Percentiles rank a stretch among this genome's conserved stretches.
These are phyloP conservation scores for Leavenworthia alabamica DNA, from an alignment of 345 rosid species.

Conservation along the genomic window DNA sequence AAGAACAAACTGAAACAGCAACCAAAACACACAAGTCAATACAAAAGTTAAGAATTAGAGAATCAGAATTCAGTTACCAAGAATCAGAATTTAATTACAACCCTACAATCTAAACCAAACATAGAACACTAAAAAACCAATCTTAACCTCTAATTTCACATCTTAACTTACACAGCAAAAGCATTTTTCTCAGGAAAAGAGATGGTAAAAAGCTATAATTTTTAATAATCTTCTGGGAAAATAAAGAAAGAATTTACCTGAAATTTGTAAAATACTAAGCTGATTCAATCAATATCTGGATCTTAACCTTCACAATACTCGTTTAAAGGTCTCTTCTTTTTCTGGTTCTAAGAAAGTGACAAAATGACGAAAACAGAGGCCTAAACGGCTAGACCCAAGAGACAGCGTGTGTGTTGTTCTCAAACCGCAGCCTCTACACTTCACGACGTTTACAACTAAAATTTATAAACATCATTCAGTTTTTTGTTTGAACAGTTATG, in stretches of 20 bases:
- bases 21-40: conserved; percentile 11
- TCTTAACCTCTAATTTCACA: conserved; percentile 4
- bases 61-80: neutral
- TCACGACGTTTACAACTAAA: neutral
- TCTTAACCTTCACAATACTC: conserved; percentile 24
- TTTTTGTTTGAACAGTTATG: neutral
- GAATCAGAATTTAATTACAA: neutral
- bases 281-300: conserved; percentile 30
- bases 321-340: conserved; percentile 5
- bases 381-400: neutral
- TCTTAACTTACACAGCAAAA: conserved; percentile 5
- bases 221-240: conserved; percentile 1
- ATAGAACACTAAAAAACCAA: neutral
- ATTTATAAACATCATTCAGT: neutral
- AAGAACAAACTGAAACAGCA: conserved; percentile 14
- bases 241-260: neutral
- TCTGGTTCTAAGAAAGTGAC: neutral
- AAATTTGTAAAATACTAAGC: neutral
- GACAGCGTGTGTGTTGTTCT: conserved; percentile 5
- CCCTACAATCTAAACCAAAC: neutral
- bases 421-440: neutral
- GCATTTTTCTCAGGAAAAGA: conserved; percentile 2
- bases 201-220: neutral
- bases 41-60: neutral
- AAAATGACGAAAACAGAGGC: conserved; percentile 25